phyloP scores from a whole-genome alignment of 768 basidiomycete species.

The Trichaptum fuscoviolaceum region DNA sequence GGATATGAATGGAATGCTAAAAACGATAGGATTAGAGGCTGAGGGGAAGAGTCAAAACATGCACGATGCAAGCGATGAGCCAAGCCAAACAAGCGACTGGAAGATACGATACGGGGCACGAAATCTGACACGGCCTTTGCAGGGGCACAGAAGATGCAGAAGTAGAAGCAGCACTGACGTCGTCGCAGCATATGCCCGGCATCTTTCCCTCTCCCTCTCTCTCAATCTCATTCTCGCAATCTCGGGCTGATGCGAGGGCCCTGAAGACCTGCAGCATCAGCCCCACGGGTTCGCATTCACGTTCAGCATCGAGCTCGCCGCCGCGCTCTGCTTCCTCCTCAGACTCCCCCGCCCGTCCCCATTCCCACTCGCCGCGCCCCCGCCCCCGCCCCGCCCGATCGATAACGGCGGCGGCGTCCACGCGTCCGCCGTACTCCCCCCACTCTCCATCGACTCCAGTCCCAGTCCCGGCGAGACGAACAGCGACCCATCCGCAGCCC shows the following conservation, averaged over 20 bases:
- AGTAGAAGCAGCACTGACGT: background rate
- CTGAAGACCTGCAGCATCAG: background rate
- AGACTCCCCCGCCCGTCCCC: background rate
- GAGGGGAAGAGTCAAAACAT: background rate
- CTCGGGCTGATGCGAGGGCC: background rate
- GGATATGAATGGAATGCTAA: background rate
- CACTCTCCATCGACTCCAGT: background rate
- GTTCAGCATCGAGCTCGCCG: background rate
- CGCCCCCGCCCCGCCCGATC: background rate
- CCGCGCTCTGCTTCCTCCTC: background rate
- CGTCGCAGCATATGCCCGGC: background rate
- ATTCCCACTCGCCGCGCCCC: background rate
- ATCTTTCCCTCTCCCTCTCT: background rate
- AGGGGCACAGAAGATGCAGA: background rate
- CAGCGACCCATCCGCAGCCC: constrained; percentile 6
- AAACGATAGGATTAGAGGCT: background rate
- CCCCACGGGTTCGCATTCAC: background rate
- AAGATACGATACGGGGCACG: background rate
- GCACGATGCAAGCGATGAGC: background rate
- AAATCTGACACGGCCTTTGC: background rate
- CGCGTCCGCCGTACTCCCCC: background rate
- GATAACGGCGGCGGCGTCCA: background rate
- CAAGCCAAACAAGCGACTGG: background rate
- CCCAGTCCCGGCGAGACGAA: background rate
- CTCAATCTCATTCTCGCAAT: no score